Percentiles rank a stretch among this genome's conserved stretches.
Evolutionary conservation across 1,284 basidiomycete genomes (phyloP).

Genomic region (Austroboletus niveus): DNA sequence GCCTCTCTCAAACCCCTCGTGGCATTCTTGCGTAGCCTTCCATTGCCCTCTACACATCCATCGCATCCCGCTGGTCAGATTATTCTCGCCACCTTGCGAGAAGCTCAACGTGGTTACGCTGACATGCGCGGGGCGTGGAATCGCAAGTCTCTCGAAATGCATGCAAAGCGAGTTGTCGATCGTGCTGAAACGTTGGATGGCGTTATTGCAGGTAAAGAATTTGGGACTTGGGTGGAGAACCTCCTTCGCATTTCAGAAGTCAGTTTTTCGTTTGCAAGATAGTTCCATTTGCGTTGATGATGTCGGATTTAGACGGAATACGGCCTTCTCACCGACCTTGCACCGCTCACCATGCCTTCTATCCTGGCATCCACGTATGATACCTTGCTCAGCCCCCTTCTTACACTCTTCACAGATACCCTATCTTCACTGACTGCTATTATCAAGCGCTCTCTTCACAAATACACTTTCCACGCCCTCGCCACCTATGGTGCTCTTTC

Average conservation of each 20-base stretch:
- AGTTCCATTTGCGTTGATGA: not conserved
- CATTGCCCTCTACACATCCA: slow-evolving; percentile 71
- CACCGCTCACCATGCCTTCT: slow-evolving; percentile 50
- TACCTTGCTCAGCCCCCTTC: slow-evolving; percentile 60
- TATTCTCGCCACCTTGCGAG: slow-evolving; percentile 63
- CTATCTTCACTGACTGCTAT: slow-evolving; percentile 62
- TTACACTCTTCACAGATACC: slow-evolving; percentile 59
- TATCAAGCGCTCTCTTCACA: slow-evolving; percentile 80
- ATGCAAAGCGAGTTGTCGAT: slow-evolving; percentile 65
- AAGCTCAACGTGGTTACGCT: slow-evolving; percentile 76
- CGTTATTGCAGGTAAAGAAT: slow-evolving; percentile 61
- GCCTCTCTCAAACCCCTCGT: slow-evolving; percentile 60
- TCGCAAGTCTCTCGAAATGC: slow-evolving; percentile 66
- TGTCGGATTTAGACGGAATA: slow-evolving; percentile 48
- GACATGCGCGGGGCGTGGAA: slow-evolving; percentile 80
- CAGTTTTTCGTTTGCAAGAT: slow-evolving; percentile 15
- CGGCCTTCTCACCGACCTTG: slow-evolving; percentile 56
- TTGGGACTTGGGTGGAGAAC: slow-evolving; percentile 64
- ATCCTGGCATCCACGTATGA: slow-evolving; percentile 55
- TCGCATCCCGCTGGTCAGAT: slow-evolving; percentile 69
- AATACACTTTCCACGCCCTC: slow-evolving; percentile 79
- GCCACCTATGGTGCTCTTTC: slow-evolving; percentile 60
- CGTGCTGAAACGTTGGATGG: slow-evolving; percentile 63
- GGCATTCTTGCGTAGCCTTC: slow-evolving; percentile 64
- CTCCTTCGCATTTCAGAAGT: slow-evolving; percentile 64